phyloP scores from a whole-genome alignment of 306 rosid genomes.

The Sicyos baderoa region DNA sequence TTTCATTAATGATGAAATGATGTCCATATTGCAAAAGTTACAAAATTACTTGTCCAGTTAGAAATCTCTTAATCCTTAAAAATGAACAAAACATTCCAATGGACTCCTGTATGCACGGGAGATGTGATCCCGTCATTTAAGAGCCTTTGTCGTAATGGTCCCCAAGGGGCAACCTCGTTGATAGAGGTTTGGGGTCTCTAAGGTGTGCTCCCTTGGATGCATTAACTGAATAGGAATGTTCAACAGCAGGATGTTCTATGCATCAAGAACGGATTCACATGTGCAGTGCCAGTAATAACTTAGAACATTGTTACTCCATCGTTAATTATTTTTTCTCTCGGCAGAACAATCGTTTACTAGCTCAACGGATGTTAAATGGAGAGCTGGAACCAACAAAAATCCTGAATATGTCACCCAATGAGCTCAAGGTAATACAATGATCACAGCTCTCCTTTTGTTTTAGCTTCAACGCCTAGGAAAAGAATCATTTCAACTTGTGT shows the following conservation, averaged over 20 bases:
- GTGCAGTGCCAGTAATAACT: constrained; percentile 15
- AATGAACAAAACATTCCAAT: neutral
- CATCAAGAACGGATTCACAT: neutral
- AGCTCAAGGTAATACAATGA: constrained; percentile 56
- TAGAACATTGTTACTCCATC: neutral
- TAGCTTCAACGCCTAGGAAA: neutral
- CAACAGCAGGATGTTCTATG: constrained; percentile 1
- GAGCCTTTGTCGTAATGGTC: too few species aligned
- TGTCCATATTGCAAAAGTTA: too few species aligned
- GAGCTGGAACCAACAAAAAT: constrained; percentile 79
- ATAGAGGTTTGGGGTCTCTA: too few species aligned
- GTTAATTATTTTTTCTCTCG: constrained; percentile 5
- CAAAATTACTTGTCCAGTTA: too few species aligned
- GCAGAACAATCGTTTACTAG: constrained; percentile 57
- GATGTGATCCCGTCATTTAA: too few species aligned
- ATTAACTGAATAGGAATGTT: neutral
- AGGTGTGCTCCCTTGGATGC: neutral
- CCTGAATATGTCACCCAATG: constrained; percentile 78
- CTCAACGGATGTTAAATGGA: constrained; percentile 62
- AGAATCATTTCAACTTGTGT: neutral
- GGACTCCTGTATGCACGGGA: neutral
- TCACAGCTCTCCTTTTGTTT: neutral
- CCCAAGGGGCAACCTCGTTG: too few species aligned
- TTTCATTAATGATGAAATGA: too few species aligned
- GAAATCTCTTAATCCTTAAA: neutral